Evolutionary conservation across 495 filamentous ascomycete species (phyloP).

Genomic region (Aspergillus diversus): DNA sequence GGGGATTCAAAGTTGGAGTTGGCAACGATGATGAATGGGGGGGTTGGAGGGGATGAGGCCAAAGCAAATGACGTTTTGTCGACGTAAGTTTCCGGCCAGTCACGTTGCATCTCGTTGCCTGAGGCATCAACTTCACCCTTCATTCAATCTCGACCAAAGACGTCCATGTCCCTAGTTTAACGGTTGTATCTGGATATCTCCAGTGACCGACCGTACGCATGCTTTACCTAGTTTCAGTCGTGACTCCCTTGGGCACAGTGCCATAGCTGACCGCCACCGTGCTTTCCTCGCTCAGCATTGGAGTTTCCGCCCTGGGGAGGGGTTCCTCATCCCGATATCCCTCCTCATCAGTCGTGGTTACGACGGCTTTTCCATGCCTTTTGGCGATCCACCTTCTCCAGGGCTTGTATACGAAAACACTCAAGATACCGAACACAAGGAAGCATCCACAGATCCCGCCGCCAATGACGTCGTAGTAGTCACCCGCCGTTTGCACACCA

Average conservation of each 20-base stretch:
- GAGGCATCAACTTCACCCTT: background rate
- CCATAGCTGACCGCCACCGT: constrained; percentile 15
- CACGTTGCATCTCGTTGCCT: background rate
- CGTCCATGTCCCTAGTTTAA: background rate
- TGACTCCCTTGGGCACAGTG: constrained; percentile 16
- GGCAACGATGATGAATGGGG: too few species aligned
- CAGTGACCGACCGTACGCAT: background rate
- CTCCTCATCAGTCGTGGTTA: constrained; percentile 23
- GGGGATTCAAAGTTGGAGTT: too few species aligned
- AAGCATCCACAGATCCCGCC: constrained; percentile 84
- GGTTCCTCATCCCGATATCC: constrained; percentile 26
- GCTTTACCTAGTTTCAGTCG: background rate
- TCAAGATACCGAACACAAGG: constrained; percentile 70
- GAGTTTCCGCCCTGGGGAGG: constrained; percentile 8
- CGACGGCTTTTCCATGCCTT: constrained; percentile 37
- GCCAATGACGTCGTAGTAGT: constrained; percentile 87
- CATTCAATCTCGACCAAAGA: background rate
- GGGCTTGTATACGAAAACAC: constrained; percentile 72
- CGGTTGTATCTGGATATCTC: background rate
- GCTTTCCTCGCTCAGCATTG: constrained; percentile 14
- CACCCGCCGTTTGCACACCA: constrained; percentile 72
- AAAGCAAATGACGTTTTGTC: too few species aligned
- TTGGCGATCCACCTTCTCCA: constrained; percentile 70
- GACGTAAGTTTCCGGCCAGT: too few species aligned
- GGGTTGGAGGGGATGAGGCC: too few species aligned